Conservation (phyloP, 768 basidiomycete species). For the Lactifluus piperatus region DNA sequence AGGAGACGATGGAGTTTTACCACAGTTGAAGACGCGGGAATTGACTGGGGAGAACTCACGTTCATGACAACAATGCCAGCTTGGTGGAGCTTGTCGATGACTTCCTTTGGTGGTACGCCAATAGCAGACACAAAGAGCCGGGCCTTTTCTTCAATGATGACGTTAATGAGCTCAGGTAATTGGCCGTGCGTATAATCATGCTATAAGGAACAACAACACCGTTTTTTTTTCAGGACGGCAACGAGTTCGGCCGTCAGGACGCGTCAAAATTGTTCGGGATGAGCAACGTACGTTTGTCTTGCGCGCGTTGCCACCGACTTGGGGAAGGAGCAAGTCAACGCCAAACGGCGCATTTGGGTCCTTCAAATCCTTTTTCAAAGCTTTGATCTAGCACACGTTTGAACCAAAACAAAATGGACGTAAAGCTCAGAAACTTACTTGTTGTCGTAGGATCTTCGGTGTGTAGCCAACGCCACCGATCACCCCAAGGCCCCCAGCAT, state of each 20-base stretch:
- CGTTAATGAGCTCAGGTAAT: constrained; percentile 65
- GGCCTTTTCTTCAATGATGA: constrained; percentile 65
- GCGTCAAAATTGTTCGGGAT: too few relatives aligned
- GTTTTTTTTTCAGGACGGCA: too few relatives aligned
- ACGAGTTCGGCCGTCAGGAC: too few relatives aligned
- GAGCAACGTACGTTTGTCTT: constrained; percentile 57
- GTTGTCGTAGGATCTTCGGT: constrained; percentile 67
- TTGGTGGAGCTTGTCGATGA: constrained; percentile 71
- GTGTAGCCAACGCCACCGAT: constrained; percentile 88
- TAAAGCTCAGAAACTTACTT: too few relatives aligned
- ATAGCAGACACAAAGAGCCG: constrained; percentile 78
- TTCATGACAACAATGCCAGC: constrained; percentile 82
- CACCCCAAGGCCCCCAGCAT: constrained; percentile 88
- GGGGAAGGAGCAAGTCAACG: constrained; percentile 84
- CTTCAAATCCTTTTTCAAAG: constrained; percentile 61
- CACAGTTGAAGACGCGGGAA: constrained; percentile 7
- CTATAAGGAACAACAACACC: too few relatives aligned
- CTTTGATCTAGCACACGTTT: constrained; percentile 58
- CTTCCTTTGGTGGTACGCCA: constrained; percentile 77
- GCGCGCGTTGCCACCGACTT: constrained; percentile 71
- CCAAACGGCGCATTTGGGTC: constrained; percentile 80
- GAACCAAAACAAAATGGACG: too few relatives aligned
- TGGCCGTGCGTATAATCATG: constrained; percentile 80
- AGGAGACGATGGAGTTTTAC: too few relatives aligned
- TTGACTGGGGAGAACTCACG: constrained; percentile 43